phyloP scores from a whole-genome alignment of 2,329 filamentous ascomycete species.

The Ampelomyces quisqualis region DNA sequence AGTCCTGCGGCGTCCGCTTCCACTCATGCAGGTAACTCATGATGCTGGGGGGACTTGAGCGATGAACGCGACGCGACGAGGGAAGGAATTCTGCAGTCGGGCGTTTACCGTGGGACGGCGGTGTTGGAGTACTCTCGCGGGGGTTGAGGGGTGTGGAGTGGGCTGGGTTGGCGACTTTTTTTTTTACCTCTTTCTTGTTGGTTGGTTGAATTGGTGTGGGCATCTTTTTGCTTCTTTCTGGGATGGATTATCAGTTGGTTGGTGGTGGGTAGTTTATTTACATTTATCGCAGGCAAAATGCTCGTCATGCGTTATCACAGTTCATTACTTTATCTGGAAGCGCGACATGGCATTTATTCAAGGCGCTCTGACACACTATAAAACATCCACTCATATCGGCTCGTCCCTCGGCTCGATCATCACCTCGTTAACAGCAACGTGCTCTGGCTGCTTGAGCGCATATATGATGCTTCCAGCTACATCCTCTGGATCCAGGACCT shows the following conservation, averaged over 20 bases:
- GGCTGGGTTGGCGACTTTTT: constrained; percentile 43
- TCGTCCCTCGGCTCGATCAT: constrained; percentile 57
- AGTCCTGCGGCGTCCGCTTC: constrained; percentile 44
- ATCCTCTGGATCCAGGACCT: constrained; percentile 72
- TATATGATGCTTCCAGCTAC: constrained; percentile 73
- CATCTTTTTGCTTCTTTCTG: too few relatives aligned
- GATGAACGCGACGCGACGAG: constrained; percentile 46
- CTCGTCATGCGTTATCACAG: too few relatives aligned
- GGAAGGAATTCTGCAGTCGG: constrained; percentile 48
- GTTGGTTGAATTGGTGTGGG: background rate
- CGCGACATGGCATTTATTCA: too few relatives aligned
- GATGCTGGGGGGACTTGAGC: constrained; percentile 48
- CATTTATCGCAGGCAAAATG: too few relatives aligned
- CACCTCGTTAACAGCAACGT: constrained; percentile 79
- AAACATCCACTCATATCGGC: constrained; percentile 37
- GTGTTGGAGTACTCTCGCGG: constrained; percentile 44
- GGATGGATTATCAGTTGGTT: too few relatives aligned
- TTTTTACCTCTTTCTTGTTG: constrained; percentile 28
- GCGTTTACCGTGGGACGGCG: constrained; percentile 46
- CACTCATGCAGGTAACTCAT: constrained; percentile 45
- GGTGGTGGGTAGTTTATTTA: too few relatives aligned
- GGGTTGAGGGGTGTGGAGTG: constrained; percentile 38
- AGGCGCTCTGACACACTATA: too few relatives aligned
- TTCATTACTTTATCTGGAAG: too few relatives aligned
- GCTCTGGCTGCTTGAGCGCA: constrained; percentile 70